phyloP scores from a whole-genome alignment of 768 basidiomycete species.

The Lentinus tigrinus region DNA sequence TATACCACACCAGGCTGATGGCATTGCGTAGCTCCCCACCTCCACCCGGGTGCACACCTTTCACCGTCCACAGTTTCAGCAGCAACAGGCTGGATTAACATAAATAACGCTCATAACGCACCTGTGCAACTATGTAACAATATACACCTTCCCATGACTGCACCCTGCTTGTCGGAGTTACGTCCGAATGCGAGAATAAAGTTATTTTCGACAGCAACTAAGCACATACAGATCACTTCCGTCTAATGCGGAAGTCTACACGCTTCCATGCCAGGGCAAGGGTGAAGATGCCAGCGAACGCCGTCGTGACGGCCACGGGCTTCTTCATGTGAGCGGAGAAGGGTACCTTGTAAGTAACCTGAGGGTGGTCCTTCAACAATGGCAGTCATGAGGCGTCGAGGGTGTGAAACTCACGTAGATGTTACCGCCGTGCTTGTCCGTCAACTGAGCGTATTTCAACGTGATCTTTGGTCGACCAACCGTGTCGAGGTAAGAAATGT shows the following conservation, averaged over 20 bases:
- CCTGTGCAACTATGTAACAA: not conserved
- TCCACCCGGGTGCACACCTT: conserved; percentile 39
- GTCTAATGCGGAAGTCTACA: conserved; percentile 51
- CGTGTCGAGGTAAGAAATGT: conserved; percentile 90
- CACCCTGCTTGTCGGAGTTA: not conserved
- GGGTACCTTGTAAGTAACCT: conserved; percentile 90
- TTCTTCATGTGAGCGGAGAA: conserved; percentile 83
- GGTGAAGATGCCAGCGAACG: conserved; percentile 66
- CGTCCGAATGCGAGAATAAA: conserved; percentile 7
- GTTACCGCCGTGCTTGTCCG: conserved; percentile 72
- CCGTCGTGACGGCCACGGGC: conserved; percentile 73
- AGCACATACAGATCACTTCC: conserved; percentile 24
- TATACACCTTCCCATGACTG: conserved; percentile 1
- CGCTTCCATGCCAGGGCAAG: conserved; percentile 45
- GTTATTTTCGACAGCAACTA: conserved; percentile 6
- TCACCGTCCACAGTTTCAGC: conserved; percentile 45
- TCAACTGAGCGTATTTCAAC: conserved; percentile 71
- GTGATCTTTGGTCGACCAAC: conserved; percentile 79
- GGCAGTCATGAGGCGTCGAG: too few species aligned
- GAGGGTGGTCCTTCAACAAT: not conserved
- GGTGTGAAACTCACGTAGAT: conserved; percentile 80
- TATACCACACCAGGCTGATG: not conserved
- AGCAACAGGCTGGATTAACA: conserved; percentile 17
- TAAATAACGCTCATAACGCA: not conserved
- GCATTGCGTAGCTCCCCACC: conserved; percentile 29